These are phyloP conservation scores for Pluteus cervinus DNA, from an alignment of 768 basidiomycete species.

Conservation along the genomic window DNA sequence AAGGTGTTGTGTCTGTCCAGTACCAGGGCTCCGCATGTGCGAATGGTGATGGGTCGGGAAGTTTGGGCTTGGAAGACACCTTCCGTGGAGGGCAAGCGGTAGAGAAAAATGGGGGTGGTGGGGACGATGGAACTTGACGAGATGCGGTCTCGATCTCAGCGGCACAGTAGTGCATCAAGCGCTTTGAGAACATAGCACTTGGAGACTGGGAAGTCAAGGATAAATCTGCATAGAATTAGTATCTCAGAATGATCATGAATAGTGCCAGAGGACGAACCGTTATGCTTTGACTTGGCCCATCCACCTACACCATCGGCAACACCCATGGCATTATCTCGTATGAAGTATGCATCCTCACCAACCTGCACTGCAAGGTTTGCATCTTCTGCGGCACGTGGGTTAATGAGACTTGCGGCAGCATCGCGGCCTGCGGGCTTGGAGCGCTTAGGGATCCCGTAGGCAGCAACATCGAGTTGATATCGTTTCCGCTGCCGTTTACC, in stretches of 20 bases:
- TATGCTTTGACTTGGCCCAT: constrained; percentile 52
- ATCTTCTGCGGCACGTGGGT: constrained; percentile 24
- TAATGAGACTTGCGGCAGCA: constrained; percentile 13
- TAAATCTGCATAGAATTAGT: neutral
- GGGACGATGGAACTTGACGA: constrained; percentile 7
- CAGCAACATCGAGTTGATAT: constrained; percentile 64
- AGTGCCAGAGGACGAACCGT: constrained; percentile 17
- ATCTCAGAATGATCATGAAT: neutral
- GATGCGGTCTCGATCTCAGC: constrained; percentile 40
- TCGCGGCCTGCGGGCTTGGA: constrained; percentile 12
- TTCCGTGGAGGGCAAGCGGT: constrained; percentile 4
- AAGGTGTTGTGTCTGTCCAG: constrained; percentile 9
- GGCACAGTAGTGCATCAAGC: constrained; percentile 84
- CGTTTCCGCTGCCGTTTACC: constrained; percentile 23
- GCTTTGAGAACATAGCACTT: constrained; percentile 60
- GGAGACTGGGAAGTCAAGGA: constrained; percentile 18
- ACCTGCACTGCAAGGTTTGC: constrained; percentile 63
- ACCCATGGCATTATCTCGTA: constrained; percentile 81
- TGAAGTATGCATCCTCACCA: constrained; percentile 90
- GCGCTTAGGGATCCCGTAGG: constrained; percentile 79
- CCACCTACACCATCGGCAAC: constrained; percentile 96
- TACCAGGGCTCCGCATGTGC: constrained; percentile 8
- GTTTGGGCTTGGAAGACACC: constrained; percentile 12
- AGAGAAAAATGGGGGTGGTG: constrained; percentile 18
- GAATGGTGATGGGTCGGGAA: constrained; percentile 13